Conservation (phyloP, 495 filamentous ascomycete genomes). For the Xylaria castorea region DNA sequence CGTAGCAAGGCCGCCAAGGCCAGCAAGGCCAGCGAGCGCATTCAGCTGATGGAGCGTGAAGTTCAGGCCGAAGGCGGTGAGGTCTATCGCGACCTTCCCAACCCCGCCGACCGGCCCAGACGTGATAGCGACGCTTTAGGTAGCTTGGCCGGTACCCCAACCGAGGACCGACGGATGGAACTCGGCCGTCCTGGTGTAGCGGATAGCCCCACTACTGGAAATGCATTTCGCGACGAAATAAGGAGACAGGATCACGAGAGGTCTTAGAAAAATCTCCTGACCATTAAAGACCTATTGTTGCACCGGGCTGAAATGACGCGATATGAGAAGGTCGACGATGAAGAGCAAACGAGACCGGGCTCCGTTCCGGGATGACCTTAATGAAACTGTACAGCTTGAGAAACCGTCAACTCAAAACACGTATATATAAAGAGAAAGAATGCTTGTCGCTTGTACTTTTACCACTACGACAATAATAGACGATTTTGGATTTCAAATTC, state of each 20-base stretch:
- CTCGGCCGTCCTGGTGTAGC: conserved; percentile 27
- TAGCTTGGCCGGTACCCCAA: conserved; percentile 48
- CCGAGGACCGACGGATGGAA: conserved; percentile 43
- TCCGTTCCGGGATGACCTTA: background rate
- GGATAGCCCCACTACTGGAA: conserved; percentile 25
- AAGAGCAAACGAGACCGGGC: background rate
- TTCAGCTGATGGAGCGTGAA: conserved; percentile 49
- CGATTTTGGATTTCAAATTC: background rate
- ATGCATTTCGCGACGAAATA: conserved; percentile 47
- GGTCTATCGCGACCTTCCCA: conserved; percentile 40
- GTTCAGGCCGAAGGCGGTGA: conserved; percentile 34
- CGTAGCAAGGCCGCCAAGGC: conserved; percentile 34
- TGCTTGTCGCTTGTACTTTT: conserved; percentile 9
- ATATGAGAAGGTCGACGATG: conserved; percentile 4
- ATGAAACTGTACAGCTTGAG: background rate
- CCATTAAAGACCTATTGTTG: background rate
- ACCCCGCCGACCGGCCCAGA: conserved; percentile 30
- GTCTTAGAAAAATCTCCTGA: conserved; percentile 14
- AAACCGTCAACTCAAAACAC: background rate
- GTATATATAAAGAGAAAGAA: conserved; percentile 8
- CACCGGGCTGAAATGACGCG: background rate
- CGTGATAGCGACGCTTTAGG: conserved; percentile 50
- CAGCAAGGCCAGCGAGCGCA: conserved; percentile 42
- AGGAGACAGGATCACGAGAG: conserved; percentile 43
- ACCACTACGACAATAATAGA: background rate